A percentile compares a stretch with the other conserved stretches of the same genome.
Evolutionary conservation across 176 grass and related monocot species (phyloP).

Genomic region (Guadua angustifolia): DNA sequence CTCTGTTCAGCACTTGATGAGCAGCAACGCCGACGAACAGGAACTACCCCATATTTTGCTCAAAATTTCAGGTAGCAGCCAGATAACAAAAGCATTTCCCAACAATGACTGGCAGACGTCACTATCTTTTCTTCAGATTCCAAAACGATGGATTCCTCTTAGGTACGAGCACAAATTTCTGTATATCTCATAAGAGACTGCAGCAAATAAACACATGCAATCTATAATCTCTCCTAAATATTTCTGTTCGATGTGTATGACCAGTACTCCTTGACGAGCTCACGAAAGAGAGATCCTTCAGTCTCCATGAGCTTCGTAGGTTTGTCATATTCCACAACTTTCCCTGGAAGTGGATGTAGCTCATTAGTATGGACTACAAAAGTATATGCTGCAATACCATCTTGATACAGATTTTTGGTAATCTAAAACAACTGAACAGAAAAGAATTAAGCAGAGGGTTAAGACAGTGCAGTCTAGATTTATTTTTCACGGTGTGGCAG

Average conservation of each 20-base stretch:
- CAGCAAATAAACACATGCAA: background rate
- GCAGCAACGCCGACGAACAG: background rate
- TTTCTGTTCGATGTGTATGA: constrained; percentile 54
- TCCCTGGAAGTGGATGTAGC: constrained; percentile 45
- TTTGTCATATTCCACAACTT: constrained; percentile 70
- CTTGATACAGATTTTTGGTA: background rate
- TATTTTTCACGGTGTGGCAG: background rate
- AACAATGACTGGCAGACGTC: background rate
- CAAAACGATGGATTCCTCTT: background rate
- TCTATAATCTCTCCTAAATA: constrained; percentile 5
- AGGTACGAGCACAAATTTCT: background rate
- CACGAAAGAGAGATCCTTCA: constrained; percentile 63
- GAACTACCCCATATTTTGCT: background rate
- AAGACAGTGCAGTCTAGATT: background rate
- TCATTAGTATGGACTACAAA: constrained; percentile 15
- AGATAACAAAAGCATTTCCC: background rate
- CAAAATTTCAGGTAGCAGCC: background rate
- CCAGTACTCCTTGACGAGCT: constrained; percentile 81
- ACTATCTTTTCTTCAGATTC: background rate
- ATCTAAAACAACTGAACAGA: background rate
- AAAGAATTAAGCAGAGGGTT: background rate
- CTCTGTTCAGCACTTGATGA: background rate
- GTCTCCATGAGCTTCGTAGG: constrained; percentile 78
- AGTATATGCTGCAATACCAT: background rate
- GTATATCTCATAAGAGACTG: background rate